phyloP scores from a whole-genome alignment of 2,329 filamentous ascomycete genomes.

The Monosporascus cannonballus region DNA sequence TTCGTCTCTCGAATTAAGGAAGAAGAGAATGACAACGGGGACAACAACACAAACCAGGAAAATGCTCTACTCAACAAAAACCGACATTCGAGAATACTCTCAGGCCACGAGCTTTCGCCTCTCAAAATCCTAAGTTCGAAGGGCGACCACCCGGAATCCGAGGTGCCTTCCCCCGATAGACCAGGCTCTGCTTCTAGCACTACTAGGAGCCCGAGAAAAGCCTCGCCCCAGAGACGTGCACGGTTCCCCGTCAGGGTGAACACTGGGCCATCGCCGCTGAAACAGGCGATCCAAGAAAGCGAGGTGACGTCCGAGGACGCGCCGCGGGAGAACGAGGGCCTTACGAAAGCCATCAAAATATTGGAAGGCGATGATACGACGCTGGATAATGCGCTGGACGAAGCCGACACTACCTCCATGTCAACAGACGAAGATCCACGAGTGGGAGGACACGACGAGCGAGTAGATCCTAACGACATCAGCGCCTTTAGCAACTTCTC shows the following conservation, averaged over 20 bases:
- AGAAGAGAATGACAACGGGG: background rate
- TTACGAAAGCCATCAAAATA: conserved; percentile 55
- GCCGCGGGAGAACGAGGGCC: conserved; percentile 47
- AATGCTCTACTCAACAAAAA: conserved; percentile 41
- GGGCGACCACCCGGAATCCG: conserved; percentile 16
- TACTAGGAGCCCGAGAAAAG: conserved; percentile 32
- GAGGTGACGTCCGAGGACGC: conserved; percentile 47
- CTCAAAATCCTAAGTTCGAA: conserved; percentile 44
- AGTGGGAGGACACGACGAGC: conserved; percentile 23
- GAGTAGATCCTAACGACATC: conserved; percentile 62
- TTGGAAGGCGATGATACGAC: conserved; percentile 46
- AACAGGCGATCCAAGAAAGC: conserved; percentile 15
- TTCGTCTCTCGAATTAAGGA: conserved; percentile 10
- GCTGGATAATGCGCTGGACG: conserved; percentile 24
- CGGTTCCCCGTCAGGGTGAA: conserved; percentile 56
- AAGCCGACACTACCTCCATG: conserved; percentile 24
- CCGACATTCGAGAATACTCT: conserved; percentile 50
- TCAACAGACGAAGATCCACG: conserved; percentile 23
- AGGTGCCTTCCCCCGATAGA: conserved; percentile 19
- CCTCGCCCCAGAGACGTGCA: conserved; percentile 39
- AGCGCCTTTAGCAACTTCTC: conserved; percentile 89
- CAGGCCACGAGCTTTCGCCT: conserved; percentile 51
- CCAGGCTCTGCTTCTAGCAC: conserved; percentile 6
- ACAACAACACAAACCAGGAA: conserved; percentile 32
- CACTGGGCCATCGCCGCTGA: conserved; percentile 12